A percentile compares a stretch with the other conserved stretches of the same genome.
phyloP scores from a whole-genome alignment of 768 basidiomycete genomes.

The Phaeotremella skinneri region DNA sequence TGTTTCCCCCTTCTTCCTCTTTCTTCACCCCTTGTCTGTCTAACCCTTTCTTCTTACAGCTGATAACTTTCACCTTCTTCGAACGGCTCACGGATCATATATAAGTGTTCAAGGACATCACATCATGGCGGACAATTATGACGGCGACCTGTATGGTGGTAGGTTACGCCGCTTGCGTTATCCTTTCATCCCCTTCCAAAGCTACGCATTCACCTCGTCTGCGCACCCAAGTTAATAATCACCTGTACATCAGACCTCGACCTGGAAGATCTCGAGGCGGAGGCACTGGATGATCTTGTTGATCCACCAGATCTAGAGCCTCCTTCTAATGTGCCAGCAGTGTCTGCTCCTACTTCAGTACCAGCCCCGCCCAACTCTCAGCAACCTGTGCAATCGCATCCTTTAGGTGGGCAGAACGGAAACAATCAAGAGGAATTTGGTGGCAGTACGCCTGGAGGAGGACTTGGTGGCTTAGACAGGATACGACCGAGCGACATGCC shows the following conservation, averaged over 20 bases:
- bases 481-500: constrained; percentile 74
- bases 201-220: not conserved
- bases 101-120: too few relatives aligned
- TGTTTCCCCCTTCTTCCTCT: constrained; percentile 3
- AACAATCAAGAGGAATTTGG: not conserved
- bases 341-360: constrained; percentile 58
- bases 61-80: not conserved
- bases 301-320: constrained; percentile 63
- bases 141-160: constrained; percentile 89
- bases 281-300: constrained; percentile 49
- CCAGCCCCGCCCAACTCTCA: constrained; percentile 50
- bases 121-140: constrained; percentile 50
- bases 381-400: constrained; percentile 42
- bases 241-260: constrained; percentile 29
- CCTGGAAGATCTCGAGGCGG: constrained; percentile 42
- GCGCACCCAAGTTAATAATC: not conserved
- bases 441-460: not conserved
- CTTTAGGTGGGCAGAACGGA: constrained; percentile 24
- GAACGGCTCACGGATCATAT: too few relatives aligned
- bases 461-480: constrained; percentile 22
- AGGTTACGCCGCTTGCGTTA: constrained; percentile 34
- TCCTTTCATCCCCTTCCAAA: not conserved
- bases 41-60: not conserved
- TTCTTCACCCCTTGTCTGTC: not conserved
- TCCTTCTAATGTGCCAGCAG: constrained; percentile 70